Conservation (phyloP, 106 monocot genomes). For the Cymbidium sinense region DNA sequence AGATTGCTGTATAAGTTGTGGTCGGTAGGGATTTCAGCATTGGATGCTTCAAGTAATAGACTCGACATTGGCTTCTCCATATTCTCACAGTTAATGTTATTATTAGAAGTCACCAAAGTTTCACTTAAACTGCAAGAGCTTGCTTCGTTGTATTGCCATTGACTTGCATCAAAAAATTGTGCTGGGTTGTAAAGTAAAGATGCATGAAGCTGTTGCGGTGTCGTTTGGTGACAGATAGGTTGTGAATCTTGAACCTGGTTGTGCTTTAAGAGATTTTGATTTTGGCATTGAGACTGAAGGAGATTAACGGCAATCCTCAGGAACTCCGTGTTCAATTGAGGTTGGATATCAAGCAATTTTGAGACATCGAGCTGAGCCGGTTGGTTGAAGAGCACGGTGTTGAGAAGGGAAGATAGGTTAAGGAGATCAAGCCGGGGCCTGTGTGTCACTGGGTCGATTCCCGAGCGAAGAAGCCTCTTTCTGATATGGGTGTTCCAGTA, state of each 20-base stretch:
- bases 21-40: neutral
- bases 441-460: constrained; percentile 66
- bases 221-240: too few relatives aligned
- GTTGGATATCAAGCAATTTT: constrained; percentile 16
- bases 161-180: constrained; percentile 12
- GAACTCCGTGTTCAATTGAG: constrained; percentile 31
- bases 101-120: neutral
- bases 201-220: neutral
- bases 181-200: neutral
- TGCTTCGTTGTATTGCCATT: constrained; percentile 3
- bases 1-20: constrained; percentile 6
- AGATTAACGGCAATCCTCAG: constrained; percentile 27
- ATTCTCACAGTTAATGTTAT: neutral
- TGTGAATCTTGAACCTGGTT: neutral
- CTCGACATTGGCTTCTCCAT: neutral
- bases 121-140: neutral
- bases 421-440: constrained; percentile 53
- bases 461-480: constrained; percentile 44
- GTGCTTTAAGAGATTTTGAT: constrained; percentile 11
- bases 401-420: constrained; percentile 49
- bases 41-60: neutral
- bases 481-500: too few relatives aligned
- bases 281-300: constrained; percentile 3
- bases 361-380: constrained; percentile 25
- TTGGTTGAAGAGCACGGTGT: constrained; percentile 14